phyloP scores from a whole-genome alignment of 2,329 filamentous ascomycete genomes.

The Fusarium sambucinum region DNA sequence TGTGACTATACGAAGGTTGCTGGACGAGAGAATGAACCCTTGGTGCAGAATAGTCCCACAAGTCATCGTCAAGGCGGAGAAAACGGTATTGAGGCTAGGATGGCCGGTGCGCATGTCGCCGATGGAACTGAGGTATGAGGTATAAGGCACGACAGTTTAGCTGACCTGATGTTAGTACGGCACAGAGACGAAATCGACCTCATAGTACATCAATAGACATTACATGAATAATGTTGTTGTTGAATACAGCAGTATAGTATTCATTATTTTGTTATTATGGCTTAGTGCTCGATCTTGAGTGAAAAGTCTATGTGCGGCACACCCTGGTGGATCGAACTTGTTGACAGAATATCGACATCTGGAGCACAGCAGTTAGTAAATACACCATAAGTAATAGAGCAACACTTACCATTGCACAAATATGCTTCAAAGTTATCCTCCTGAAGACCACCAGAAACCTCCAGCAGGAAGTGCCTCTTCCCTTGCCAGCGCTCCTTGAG shows the following conservation, averaged over 20 bases:
- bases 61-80: constrained; percentile 51
- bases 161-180: neutral
- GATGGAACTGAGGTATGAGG: neutral
- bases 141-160: too few species aligned
- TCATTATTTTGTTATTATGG: constrained; percentile 25
- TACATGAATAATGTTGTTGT: neutral
- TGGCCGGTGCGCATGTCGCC: constrained; percentile 38
- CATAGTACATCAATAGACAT: neutral
- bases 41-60: constrained; percentile 49
- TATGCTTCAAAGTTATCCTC: constrained; percentile 85
- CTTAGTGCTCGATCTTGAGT: constrained; percentile 77
- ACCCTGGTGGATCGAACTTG: constrained; percentile 96
- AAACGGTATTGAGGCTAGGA: constrained; percentile 34
- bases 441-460: constrained; percentile 92
- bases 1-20: constrained; percentile 34
- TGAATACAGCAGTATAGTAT: neutral
- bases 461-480: constrained; percentile 80
- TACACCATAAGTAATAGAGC: neutral
- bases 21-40: constrained; percentile 14
- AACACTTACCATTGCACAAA: constrained; percentile 74
- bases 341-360: constrained; percentile 96
- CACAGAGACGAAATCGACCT: neutral
- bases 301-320: constrained; percentile 96
- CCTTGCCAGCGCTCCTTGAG: constrained; percentile 86
- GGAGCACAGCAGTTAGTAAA: constrained; percentile 32